Base-by-base conservation (phyloP, 352 stramenopile species). In the Pseudoperonospora humuli region DNA sequence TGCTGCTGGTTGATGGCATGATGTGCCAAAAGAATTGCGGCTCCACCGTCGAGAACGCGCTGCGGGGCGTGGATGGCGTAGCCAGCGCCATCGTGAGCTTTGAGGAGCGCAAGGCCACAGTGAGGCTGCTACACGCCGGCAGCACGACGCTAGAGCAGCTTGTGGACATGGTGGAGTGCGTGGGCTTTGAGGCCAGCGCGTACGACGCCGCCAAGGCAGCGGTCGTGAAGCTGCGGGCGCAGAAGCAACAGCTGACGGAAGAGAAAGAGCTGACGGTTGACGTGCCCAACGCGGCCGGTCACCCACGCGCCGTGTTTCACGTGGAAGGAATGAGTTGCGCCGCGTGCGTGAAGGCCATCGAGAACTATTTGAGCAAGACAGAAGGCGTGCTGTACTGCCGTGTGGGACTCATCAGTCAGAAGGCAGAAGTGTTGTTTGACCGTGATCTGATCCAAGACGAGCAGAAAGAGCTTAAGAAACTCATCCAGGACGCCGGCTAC, bases 1-100 rank as follows among this genome's bases (percentile, higher is more conserved):
- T 68, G 21, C 50, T 95, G 44, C 54, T 86, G 20, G 79, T 98
- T 3, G 89, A 98, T 52, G 89, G 89, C 35, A 96, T 96, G 76
- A 96, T 95, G 66, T 96, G 87, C 39, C 86, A 97, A 64, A 97
- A 97, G 42, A 97, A 97, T 62, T 96, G 91, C 54, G 95, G 95
- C 40, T 85, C 61, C 26, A 96, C 87, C 4, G 84, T 96, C 3
- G 50, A 88, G 63, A 41, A 41, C 14, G 35, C 35, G 58, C 57
- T 96, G 45, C 48, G 18, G 9, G 13, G 17, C n/a, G 77, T 93
- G 21, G 60, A 79, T 37, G 82, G 84, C 41, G 87, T 96, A 28
- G 34, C 59, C 26, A 44, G 50, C 13, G 86, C 61, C 0, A 64
- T 86, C 14, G 84, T 95, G 14, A 57, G 53, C 29, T 93, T 94